These are phyloP conservation scores for Silene conica DNA, from an alignment of 148 eudicot species.

Conservation along the genomic window DNA sequence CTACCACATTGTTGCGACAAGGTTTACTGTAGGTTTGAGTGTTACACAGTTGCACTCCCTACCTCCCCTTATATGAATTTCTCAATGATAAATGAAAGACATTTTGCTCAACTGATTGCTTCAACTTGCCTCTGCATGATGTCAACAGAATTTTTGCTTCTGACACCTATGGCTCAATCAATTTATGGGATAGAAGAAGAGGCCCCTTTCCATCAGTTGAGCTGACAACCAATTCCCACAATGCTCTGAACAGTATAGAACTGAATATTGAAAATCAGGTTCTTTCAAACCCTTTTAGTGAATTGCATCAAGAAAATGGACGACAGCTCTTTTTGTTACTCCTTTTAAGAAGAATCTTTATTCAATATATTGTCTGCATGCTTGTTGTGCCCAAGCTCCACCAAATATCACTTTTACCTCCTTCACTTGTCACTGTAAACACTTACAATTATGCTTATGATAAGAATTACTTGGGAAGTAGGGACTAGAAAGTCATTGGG, in stretches of 20 bases:
- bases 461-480: background rate
- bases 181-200: slow-evolving; percentile 84
- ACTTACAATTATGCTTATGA: background rate
- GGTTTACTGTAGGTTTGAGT: background rate
- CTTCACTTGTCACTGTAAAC: background rate
- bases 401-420: no score
- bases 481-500: background rate
- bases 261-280: slow-evolving; percentile 71
- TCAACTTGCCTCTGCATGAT: slow-evolving; percentile 1
- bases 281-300: slow-evolving; percentile 4
- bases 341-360: background rate
- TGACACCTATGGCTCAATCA: slow-evolving; percentile 62
- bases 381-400: no score
- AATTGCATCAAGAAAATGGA: no score
- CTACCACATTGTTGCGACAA: background rate
- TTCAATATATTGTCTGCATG: background rate
- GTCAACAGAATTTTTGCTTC: slow-evolving; percentile 71
- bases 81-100: background rate
- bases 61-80: background rate
- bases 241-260: slow-evolving; percentile 64
- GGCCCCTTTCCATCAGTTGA: slow-evolving; percentile 60
- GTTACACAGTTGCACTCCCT: background rate
- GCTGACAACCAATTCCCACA: slow-evolving; percentile 54
- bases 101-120: slow-evolving; percentile 14
- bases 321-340: no score